Conservation (phyloP, 164 flowering plant genomes). For the Tetracentron sinense region DNA sequence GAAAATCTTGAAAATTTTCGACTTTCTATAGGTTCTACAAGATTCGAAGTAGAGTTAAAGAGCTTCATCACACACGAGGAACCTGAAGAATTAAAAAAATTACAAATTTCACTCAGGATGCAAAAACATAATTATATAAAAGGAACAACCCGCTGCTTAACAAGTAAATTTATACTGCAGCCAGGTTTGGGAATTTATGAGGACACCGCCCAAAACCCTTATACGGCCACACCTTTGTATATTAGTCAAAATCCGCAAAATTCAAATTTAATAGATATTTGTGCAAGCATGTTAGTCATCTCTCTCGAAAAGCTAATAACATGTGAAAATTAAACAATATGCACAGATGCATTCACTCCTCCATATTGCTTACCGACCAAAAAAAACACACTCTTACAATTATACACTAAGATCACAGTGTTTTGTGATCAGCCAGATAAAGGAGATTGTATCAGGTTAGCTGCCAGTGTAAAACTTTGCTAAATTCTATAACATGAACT, state of each 20-base stretch:
- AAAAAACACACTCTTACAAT: too few species aligned
- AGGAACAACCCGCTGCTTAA: background rate
- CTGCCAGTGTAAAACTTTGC: too few species aligned
- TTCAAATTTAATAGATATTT: background rate
- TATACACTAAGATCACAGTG: too few species aligned
- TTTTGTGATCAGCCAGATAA: too few species aligned
- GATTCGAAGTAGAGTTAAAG: slow-evolving; percentile 59
- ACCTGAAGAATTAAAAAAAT: slow-evolving; percentile 33
- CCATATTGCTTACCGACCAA: too few species aligned
- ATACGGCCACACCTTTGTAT: background rate
- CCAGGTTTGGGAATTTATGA: background rate
- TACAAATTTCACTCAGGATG: slow-evolving; percentile 3
- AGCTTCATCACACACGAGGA: slow-evolving; percentile 83
- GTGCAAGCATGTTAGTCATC: background rate
- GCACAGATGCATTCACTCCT: too few species aligned
- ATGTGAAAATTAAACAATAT: too few species aligned
- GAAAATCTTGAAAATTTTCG: slow-evolving; percentile 78
- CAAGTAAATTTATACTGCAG: background rate
- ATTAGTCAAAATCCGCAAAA: too few species aligned
- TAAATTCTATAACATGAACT: too few species aligned
- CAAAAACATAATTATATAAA: background rate
- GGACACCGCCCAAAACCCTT: too few species aligned
- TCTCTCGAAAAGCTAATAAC: too few species aligned
- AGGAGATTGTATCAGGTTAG: too few species aligned
- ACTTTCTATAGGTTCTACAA: slow-evolving; percentile 82